Conservation (phyloP, 2,329 filamentous ascomycete species). For the Aspergillus viridinutans region DNA sequence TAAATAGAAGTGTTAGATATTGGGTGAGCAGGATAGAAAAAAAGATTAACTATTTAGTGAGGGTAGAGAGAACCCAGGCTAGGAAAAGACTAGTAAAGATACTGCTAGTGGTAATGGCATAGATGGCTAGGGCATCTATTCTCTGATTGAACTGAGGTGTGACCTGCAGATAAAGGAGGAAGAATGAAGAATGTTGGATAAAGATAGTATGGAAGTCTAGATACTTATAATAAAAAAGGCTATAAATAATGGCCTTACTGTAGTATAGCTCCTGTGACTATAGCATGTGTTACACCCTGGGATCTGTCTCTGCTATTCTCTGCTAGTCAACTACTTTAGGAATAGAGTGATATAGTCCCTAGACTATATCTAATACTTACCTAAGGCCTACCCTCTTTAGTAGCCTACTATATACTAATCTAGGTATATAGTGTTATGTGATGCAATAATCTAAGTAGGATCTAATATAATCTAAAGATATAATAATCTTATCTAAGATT, state of each 20-base stretch:
- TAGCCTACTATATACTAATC: too few species aligned
- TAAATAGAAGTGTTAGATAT: constrained; percentile 13
- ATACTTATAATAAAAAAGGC: neutral
- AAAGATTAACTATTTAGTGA: constrained; percentile 5
- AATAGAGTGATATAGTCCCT: too few species aligned
- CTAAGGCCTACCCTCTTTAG: too few species aligned
- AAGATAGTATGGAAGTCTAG: neutral
- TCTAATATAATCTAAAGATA: too few species aligned
- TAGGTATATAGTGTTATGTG: too few species aligned
- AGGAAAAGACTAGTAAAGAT: constrained; percentile 13
- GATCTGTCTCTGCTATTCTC: too few species aligned
- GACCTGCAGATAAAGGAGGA: too few species aligned
- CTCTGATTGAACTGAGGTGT: neutral
- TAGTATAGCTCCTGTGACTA: neutral
- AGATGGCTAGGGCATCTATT: constrained; percentile 5
- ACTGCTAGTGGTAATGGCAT: constrained; percentile 13
- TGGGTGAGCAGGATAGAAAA: constrained; percentile 10
- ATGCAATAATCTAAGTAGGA: too few species aligned
- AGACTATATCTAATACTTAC: too few species aligned
- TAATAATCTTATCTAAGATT: too few species aligned
- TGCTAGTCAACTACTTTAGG: too few species aligned
- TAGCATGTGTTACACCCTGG: too few species aligned
- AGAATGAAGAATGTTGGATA: neutral
- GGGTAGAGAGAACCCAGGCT: constrained; percentile 3
- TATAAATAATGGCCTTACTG: neutral